A percentile compares a stretch with the other conserved stretches of the same genome.
Evolutionary conservation across 306 rosid species (phyloP).

Genomic region (Trifolium dubium): DNA sequence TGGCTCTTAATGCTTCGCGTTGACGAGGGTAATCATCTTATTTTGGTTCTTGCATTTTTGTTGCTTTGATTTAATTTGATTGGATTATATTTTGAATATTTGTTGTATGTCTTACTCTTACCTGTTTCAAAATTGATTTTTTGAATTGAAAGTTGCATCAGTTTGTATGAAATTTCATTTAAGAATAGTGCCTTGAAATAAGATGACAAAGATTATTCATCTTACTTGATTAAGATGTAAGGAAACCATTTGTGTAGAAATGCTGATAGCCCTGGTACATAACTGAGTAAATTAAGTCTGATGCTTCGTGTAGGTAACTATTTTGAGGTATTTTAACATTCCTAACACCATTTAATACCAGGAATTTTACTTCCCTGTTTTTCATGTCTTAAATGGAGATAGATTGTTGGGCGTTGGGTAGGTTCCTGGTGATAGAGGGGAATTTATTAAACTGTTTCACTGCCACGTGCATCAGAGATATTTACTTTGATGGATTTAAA

Average conservation of each 20-base stretch:
- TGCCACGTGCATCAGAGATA: background rate
- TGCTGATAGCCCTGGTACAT: background rate
- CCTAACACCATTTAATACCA: background rate
- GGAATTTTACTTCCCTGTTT: conserved; percentile 2
- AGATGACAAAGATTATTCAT: background rate
- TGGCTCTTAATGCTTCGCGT: conserved; percentile 72
- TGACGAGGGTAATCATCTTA: conserved; percentile 55
- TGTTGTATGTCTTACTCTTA: conserved; percentile 20
- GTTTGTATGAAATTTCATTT: background rate
- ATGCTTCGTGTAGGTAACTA: background rate
- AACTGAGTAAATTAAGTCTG: background rate
- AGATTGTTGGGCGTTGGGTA: background rate
- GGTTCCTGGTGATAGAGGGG: background rate
- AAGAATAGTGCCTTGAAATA: background rate
- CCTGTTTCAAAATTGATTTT: conserved; percentile 1
- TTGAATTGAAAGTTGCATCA: background rate
- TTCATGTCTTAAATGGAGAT: background rate
- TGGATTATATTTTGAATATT: background rate
- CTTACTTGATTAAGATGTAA: background rate
- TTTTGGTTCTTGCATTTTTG: conserved; percentile 6
- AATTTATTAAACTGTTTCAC: background rate
- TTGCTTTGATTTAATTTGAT: conserved; percentile 2
- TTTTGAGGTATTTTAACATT: too few relatives aligned
- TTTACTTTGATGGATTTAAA: conserved; percentile 22
- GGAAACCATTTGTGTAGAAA: background rate